phyloP scores from a whole-genome alignment of 225 moss, liverwort and hornwort species.

The Sphagnum tenellum region DNA sequence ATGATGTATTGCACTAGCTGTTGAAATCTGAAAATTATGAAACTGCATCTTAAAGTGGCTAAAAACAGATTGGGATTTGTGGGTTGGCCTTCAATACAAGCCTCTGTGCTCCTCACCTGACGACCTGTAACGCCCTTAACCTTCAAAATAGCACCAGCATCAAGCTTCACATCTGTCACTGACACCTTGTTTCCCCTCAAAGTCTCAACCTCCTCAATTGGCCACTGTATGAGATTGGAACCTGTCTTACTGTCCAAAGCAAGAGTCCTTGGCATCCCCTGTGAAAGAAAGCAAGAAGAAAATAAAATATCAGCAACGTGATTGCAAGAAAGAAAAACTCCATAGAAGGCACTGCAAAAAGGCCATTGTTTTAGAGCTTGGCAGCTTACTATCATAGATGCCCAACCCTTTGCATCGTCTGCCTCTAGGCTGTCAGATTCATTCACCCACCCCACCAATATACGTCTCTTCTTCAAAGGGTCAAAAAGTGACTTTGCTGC shows the following conservation, averaged over 20 bases:
- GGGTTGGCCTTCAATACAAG: too few relatives aligned
- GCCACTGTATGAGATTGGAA: constrained; percentile 68
- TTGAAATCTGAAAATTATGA: too few relatives aligned
- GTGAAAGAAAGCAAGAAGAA: constrained; percentile 2
- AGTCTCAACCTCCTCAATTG: constrained; percentile 48
- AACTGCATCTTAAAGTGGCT: too few relatives aligned
- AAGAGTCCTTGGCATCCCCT: constrained; percentile 59
- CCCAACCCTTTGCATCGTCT: constrained; percentile 67
- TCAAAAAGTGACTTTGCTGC: constrained; percentile 84
- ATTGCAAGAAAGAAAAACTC: too few relatives aligned
- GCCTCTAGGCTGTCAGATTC: constrained; percentile 47
- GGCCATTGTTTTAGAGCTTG: too few relatives aligned
- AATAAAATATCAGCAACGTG: too few relatives aligned
- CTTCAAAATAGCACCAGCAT: constrained; percentile 19
- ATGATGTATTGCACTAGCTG: too few relatives aligned
- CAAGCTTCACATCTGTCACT: constrained; percentile 5
- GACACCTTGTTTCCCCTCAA: constrained; percentile 21
- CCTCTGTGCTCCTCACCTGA: too few relatives aligned
- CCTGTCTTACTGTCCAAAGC: constrained; percentile 52
- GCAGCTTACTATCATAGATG: constrained; percentile 22
- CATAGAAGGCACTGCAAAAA: too few relatives aligned
- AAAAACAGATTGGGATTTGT: too few relatives aligned
- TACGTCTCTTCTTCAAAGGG: constrained; percentile 29
- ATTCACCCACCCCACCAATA: constrained; percentile 87
- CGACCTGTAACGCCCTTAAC: constrained; percentile 27